Evolutionary conservation across 768 basidiomycete species (phyloP).

Genomic region (Lentinula boryana): DNA sequence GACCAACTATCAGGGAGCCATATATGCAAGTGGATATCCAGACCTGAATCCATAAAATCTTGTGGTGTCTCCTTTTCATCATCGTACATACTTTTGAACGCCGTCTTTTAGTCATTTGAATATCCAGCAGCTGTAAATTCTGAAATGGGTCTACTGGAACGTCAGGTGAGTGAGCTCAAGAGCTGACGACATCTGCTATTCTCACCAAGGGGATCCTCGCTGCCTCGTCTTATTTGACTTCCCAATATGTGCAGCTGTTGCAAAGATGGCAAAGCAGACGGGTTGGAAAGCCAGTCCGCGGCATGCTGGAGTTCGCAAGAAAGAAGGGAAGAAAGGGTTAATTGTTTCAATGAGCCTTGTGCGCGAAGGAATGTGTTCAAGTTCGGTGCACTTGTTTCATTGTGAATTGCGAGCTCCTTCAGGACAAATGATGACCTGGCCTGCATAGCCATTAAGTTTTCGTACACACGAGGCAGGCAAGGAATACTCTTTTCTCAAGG

Average conservation of each 20-base stretch:
- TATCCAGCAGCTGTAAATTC: neutral
- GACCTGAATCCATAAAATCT: neutral
- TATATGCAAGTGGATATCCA: neutral
- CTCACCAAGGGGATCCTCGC: neutral
- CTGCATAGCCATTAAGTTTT: neutral
- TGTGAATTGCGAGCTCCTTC: neutral
- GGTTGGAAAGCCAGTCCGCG: neutral
- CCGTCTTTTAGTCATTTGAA: neutral
- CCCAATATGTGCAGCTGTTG: neutral
- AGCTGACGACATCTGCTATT: neutral
- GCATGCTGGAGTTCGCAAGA: neutral
- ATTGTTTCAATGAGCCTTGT: neutral
- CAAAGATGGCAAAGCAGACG: neutral
- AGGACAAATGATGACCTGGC: neutral
- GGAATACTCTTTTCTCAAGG: neutral
- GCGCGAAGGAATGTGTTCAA: no score
- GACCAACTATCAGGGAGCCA: neutral
- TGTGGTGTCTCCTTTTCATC: neutral
- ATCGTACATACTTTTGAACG: neutral
- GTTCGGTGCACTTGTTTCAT: neutral
- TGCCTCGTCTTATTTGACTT: neutral
- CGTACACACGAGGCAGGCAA: neutral
- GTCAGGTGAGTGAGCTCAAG: neutral
- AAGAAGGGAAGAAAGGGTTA: neutral
- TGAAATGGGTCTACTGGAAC: neutral